Evolutionary conservation across 345 rosid genomes (phyloP), one percentile per base, ranked within the genome.

Genomic region (Clarkia xantiana): DNA sequence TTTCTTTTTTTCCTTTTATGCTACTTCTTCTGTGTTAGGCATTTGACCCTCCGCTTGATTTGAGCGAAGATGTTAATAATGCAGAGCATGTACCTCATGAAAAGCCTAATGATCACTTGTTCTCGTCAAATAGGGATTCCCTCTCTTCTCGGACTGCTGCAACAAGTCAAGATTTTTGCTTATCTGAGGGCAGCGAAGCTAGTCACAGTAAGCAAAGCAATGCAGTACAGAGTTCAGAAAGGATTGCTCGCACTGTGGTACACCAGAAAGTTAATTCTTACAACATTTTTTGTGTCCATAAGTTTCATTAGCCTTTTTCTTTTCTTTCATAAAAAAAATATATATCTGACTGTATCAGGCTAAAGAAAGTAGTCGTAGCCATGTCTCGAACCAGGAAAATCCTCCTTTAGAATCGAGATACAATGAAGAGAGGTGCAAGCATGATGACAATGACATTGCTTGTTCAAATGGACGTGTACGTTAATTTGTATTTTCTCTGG

Each of bases 41-140:
- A 64, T 91, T 91, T 75, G 96, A 86, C 47, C 94, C 98, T n/a
- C 98, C 98, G 41, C 60, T 86, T 48, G 96, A 86, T 72, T 71
- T 91, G 94, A 81, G 85, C 78, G 82, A 71, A 59, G 93, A 74
- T 57, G 53, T 63, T 61, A 87, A 76, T 60, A 41, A 45, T 59
- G 70, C 58, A 58, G 80, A 69, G 53, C 77, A 75, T 53, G 55
- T 71, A 19, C 60, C 60, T 48, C 57, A 61, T 45, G 76, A 76
- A 49, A 65, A 67, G 54, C 73, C 62, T 46, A 42, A 71, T 69
- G 80, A 74, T 55, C 58, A 62, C 64, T 58, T 40, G 53, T 62
- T 46, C 51, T 68, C 77, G 9, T 70, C 66, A 50, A 76, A 75
- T 67, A 67, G 66, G 58, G 66, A 60, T 60, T 56, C 56, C 58